Evolutionary conservation across 495 filamentous ascomycete genomes (phyloP).

Genomic region (Aspergillus bridgeri): DNA sequence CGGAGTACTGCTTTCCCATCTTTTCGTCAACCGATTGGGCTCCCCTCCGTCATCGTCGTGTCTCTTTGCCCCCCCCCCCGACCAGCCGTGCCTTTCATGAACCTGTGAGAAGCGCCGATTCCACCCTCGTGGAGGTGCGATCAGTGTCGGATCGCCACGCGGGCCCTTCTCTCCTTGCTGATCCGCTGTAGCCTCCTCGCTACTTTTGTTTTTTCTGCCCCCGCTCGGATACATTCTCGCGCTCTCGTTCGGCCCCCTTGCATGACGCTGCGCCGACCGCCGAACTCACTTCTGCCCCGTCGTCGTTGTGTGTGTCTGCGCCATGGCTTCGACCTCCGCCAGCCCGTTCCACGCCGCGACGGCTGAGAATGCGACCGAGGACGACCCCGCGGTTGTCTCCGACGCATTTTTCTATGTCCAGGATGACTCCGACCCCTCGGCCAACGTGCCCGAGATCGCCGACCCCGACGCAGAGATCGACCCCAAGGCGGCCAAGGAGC

Average conservation of each 20-base stretch:
- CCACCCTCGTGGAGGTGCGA: constrained; percentile 25
- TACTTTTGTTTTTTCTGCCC: background rate
- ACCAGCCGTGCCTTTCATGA: constrained; percentile 12
- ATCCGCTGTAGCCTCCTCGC: constrained; percentile 2
- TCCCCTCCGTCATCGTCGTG: background rate
- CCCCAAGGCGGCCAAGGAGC: constrained; percentile 31
- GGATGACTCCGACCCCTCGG: constrained; percentile 29
- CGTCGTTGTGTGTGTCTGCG: background rate
- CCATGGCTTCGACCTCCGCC: constrained; percentile 18
- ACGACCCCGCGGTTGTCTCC: constrained; percentile 27
- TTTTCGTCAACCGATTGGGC: background rate
- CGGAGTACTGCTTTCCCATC: background rate
- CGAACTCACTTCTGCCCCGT: constrained; percentile 4
- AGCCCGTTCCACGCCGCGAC: constrained; percentile 13
- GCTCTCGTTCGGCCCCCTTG: constrained; percentile 6
- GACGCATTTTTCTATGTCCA: constrained; percentile 22
- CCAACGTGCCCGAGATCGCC: constrained; percentile 13
- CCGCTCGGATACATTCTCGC: background rate
- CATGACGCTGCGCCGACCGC: constrained; percentile 16
- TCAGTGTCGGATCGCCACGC: constrained; percentile 20
- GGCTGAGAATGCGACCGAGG: constrained; percentile 32
- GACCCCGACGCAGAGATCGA: constrained; percentile 17
- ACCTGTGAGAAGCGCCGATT: constrained; percentile 20
- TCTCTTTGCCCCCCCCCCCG: background rate
- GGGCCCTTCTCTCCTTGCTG: constrained; percentile 12